Evolutionary conservation across 2,329 filamentous ascomycete species (phyloP).

Genomic region (Alternaria ethzedia): DNA sequence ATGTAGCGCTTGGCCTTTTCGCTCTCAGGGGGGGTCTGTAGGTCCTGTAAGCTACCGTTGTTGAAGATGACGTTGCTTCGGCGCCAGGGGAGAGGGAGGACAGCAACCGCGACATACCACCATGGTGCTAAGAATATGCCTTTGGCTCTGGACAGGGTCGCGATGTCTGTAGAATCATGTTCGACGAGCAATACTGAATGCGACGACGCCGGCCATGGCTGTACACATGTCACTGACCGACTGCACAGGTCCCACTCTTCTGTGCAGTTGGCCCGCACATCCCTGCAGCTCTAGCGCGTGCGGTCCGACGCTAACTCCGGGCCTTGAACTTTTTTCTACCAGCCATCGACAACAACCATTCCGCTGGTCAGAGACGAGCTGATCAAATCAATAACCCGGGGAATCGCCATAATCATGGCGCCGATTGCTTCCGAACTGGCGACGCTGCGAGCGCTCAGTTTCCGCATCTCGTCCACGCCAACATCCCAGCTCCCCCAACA

Average conservation of each 20-base stretch:
- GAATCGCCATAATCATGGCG: constrained; percentile 23
- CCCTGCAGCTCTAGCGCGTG: constrained; percentile 30
- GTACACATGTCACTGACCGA: constrained; percentile 29
- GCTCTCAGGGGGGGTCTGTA: constrained; percentile 59
- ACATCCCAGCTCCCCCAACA: constrained; percentile 76
- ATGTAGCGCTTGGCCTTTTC: constrained; percentile 85
- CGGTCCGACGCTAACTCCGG: constrained; percentile 29
- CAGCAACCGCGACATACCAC: constrained; percentile 37
- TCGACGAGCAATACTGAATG: constrained; percentile 32
- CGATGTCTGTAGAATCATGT: constrained; percentile 35
- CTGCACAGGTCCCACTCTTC: constrained; percentile 18
- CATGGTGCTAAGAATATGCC: constrained; percentile 41
- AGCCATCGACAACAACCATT: constrained; percentile 3
- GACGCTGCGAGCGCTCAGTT: constrained; percentile 59
- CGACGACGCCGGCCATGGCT: constrained; percentile 27
- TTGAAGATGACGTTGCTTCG: constrained; percentile 41
- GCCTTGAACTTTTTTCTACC: constrained; percentile 31
- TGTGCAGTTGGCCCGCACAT: constrained; percentile 19
- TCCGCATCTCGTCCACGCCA: constrained; percentile 73
- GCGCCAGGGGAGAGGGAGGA: background rate
- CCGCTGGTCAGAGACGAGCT: background rate
- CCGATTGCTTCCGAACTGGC: constrained; percentile 36
- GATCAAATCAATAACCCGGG: background rate
- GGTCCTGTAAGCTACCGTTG: constrained; percentile 33
- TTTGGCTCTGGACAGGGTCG: constrained; percentile 34